Base-by-base conservation (phyloP, 2,329 filamentous ascomycete genomes). In the Botrytis sinoallii region DNA sequence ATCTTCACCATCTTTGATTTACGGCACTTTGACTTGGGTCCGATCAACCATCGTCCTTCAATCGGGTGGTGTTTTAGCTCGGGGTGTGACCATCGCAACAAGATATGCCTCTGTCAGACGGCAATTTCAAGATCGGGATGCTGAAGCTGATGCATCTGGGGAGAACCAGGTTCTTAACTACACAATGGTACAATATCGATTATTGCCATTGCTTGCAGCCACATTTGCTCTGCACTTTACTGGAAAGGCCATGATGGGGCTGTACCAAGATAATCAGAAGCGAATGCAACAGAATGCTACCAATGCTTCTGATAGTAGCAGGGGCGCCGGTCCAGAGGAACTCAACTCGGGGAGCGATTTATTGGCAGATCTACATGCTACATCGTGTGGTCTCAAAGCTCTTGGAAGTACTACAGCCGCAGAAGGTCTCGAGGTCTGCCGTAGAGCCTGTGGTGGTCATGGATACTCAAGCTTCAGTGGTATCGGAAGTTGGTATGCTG, bases 151-250 rank as follows among this genome's bases (percentile, higher is more conserved):
- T 57, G 85, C 86, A 75, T 81, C 84, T 38, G 88, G 88, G 8
- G 92, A 94, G 84, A 93, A 90, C 80, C 90, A 91, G 78, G 92
- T 94, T 1, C 84, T 94, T 42, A 92, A 94, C 84, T 94, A 94
- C 83, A 93, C 91, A 75, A 94, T 93, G 89, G 92, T 94, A 12
- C 92, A 94, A 81, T 88, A 92, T 79, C 88, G 92, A 66, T 85
- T 94, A 3, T 84, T 94, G 35, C 91, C 92, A 1, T 85, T 94
- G 4, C 84, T 95, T 14, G 92, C 92, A 0, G 88, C 92, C 2
- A 92, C 91, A 1, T 94, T 92, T 76, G 92, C 92, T n/a, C 85
- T 94, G 20, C 91, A 93, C 82, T 94, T 94, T 80, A 94, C 92
- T 32, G 92, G 92, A 46, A 89, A 90, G 73, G 88, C 88, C 55